Percentiles rank a stretch among this genome's conserved stretches.
Conservation (phyloP, 345 rosid genomes). For the Mallotus nudiflorus region DNA sequence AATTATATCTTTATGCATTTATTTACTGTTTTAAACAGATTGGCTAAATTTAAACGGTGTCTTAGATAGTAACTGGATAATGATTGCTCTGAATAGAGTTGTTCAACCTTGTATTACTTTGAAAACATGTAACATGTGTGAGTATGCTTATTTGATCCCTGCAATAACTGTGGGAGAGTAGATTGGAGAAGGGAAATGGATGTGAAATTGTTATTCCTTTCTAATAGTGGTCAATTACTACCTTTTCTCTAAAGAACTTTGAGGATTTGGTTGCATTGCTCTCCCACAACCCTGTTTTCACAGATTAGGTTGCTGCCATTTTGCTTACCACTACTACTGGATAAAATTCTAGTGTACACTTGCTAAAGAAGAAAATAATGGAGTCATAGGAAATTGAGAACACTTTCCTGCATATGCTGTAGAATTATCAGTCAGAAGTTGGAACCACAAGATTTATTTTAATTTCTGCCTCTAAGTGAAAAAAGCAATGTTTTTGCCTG, state of each 20-base stretch:
- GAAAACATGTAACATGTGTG: neutral
- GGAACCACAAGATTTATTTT: neutral
- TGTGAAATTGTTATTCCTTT: neutral
- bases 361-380: neutral
- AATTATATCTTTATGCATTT: too few relatives aligned
- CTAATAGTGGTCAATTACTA: neutral
- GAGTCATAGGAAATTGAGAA: neutral
- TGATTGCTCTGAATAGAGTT: neutral
- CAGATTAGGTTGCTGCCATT: too few relatives aligned
- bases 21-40: slow-evolving; percentile 9
- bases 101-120: slow-evolving; percentile 1
- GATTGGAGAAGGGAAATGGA: neutral
- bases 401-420: neutral
- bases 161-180: neutral
- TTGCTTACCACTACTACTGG: too few relatives aligned
- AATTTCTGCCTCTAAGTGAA: neutral
- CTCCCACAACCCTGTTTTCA: too few relatives aligned
- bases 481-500: neutral
- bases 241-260: neutral
- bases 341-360: too few relatives aligned
- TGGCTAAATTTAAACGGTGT: neutral
- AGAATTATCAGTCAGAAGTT: neutral
- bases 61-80: neutral
- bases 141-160: neutral
- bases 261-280: too few relatives aligned